Evolutionary conservation across 164 flowering plant species (phyloP).

Genomic region (Vitis riparia): DNA sequence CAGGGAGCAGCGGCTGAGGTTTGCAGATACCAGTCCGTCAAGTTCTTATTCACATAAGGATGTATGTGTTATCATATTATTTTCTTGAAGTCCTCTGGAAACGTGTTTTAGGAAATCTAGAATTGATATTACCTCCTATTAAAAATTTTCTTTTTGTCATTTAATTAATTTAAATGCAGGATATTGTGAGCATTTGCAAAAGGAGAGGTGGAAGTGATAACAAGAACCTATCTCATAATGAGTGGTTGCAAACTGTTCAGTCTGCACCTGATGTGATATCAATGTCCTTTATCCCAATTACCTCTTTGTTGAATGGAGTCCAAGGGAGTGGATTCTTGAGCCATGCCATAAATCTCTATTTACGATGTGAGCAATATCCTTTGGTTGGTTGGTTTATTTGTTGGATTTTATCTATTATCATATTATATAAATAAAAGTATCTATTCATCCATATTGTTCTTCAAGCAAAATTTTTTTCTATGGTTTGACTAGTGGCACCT

Average conservation of each 20-base stretch:
- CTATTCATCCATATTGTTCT: background rate
- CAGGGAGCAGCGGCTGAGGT: slow-evolving; percentile 69
- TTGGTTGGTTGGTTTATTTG: background rate
- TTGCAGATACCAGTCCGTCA: slow-evolving; percentile 62
- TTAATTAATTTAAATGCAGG: slow-evolving; percentile 42
- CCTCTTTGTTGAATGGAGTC: slow-evolving; percentile 86
- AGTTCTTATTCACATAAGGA: slow-evolving; percentile 73
- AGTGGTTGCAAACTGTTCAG: slow-evolving; percentile 84
- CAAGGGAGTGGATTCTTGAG: slow-evolving; percentile 96
- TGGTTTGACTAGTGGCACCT: no score
- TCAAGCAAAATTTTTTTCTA: background rate
- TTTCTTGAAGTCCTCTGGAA: background rate
- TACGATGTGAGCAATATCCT: slow-evolving; percentile 68
- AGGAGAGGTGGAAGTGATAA: slow-evolving; percentile 87
- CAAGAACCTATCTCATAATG: slow-evolving; percentile 51
- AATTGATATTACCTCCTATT: background rate
- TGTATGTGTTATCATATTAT: slow-evolving; percentile 33
- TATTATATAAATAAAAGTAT: background rate
- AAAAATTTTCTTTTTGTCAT: background rate
- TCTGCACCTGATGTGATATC: slow-evolving; percentile 83
- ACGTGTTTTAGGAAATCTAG: background rate
- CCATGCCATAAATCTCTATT: slow-evolving; percentile 94
- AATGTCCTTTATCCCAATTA: slow-evolving; percentile 90
- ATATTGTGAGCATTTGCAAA: slow-evolving; percentile 52
- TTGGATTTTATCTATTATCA: background rate